phyloP scores from a whole-genome alignment of 208 protist genomes.

The Herpetomonas tarakana region DNA sequence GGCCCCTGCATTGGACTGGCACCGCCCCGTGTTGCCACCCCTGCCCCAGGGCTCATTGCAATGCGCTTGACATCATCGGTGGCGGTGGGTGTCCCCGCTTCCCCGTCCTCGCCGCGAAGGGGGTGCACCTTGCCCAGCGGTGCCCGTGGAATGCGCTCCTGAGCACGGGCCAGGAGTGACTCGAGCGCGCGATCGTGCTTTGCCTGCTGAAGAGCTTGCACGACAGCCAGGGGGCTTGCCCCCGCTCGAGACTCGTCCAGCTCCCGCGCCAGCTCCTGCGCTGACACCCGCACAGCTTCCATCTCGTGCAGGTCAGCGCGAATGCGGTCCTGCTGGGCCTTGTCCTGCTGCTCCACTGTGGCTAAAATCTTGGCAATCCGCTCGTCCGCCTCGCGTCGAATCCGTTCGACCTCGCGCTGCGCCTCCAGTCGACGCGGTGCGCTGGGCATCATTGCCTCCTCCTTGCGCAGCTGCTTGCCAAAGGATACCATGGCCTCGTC shows the following conservation, averaged over 20 bases:
- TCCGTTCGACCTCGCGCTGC: slow-evolving; percentile 42
- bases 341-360: slow-evolving; percentile 41
- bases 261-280: slow-evolving; percentile 19
- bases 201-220: slow-evolving; percentile 50
- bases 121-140: slow-evolving; percentile 39
- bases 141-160: slow-evolving; percentile 28
- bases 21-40: no score
- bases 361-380: slow-evolving; percentile 28
- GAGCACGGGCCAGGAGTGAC: slow-evolving; percentile 34
- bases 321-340: slow-evolving; percentile 36
- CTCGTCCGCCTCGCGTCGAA: slow-evolving; percentile 67
- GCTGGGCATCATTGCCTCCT: slow-evolving; percentile 35
- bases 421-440: slow-evolving; percentile 46
- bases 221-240: slow-evolving; percentile 20
- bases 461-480: slow-evolving; percentile 32
- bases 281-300: slow-evolving; percentile 24
- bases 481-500: slow-evolving; percentile 39
- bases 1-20: no score
- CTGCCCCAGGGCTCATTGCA: no score
- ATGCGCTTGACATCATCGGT: no score
- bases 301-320: slow-evolving; percentile 28
- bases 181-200: slow-evolving; percentile 50
- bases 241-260: slow-evolving; percentile 27
- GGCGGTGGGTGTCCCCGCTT: not conserved
- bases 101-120: slow-evolving; percentile 13